Conservation (phyloP, 768 basidiomycete genomes). For the Lactifluus piperatus region DNA sequence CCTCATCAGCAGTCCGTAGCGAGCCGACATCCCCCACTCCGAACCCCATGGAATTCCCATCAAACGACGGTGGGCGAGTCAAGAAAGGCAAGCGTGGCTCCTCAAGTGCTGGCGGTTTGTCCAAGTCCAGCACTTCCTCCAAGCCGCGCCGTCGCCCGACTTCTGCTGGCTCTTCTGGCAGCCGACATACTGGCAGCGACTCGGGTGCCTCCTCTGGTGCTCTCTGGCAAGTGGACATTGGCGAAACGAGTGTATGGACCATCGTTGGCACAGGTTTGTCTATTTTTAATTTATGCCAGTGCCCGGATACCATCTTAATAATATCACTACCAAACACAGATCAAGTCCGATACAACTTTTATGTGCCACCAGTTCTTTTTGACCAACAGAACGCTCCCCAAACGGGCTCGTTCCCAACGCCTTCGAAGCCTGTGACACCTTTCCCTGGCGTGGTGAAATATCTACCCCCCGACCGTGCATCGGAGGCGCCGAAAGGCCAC, state of each 20-base stretch:
- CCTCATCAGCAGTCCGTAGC: constrained; percentile 38
- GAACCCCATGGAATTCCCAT: constrained; percentile 56
- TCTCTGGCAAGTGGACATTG: constrained; percentile 84
- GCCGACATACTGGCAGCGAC: constrained; percentile 60
- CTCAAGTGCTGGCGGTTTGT: constrained; percentile 56
- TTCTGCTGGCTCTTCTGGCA: constrained; percentile 43
- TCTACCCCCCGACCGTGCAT: constrained; percentile 80
- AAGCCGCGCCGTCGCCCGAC: constrained; percentile 64
- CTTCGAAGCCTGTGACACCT: constrained; percentile 76
- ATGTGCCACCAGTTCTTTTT: constrained; percentile 77
- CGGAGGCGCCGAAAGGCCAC: constrained; percentile 70
- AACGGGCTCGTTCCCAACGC: constrained; percentile 67
- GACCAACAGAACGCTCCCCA: constrained; percentile 70
- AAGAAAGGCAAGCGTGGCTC: constrained; percentile 72
- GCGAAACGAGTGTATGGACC: constrained; percentile 92
- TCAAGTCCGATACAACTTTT: constrained; percentile 90
- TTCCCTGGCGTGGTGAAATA: constrained; percentile 87
- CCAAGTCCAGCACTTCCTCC: constrained; percentile 43
- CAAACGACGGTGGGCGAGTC: constrained; percentile 80
- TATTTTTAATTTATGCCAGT: constrained; percentile 19
- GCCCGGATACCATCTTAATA: constrained; percentile 10
- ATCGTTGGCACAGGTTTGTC: constrained; percentile 80
- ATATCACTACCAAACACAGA: constrained; percentile 35
- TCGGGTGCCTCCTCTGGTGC: constrained; percentile 66
- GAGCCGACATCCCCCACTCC: constrained; percentile 52